These are phyloP conservation scores for Cercospora sp. DNA, from an alignment of 2,329 filamentous ascomycete species.

Conservation along the genomic window DNA sequence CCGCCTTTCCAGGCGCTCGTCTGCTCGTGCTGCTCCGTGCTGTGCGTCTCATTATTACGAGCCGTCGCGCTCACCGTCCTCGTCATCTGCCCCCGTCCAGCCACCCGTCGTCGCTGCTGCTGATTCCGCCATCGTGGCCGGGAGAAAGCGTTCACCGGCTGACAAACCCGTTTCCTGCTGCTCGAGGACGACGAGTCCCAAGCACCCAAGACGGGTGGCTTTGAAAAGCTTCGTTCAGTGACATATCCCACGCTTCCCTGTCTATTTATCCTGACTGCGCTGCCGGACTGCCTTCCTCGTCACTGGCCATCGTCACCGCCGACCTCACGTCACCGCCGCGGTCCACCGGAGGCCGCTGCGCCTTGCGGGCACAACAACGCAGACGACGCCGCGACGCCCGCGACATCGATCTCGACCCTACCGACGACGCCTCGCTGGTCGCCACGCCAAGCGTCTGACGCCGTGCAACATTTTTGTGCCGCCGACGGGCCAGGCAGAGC, in stretches of 20 bases:
- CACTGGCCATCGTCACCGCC: background rate
- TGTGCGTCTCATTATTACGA: background rate
- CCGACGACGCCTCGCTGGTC: background rate
- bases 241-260: slow-evolving; percentile 5
- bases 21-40: background rate
- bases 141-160: background rate
- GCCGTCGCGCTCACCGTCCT: background rate
- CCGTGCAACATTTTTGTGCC: slow-evolving; percentile 1
- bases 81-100: background rate
- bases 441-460: slow-evolving; percentile 3
- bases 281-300: background rate
- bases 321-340: slow-evolving; percentile 4
- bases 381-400: background rate
- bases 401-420: background rate
- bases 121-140: background rate
- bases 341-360: slow-evolving; percentile 2
- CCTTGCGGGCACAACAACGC: background rate
- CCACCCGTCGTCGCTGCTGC: background rate
- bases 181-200: slow-evolving; percentile 4
- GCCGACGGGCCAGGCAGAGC: background rate
- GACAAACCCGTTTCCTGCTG: slow-evolving; percentile 5
- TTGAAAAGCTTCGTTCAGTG: background rate
- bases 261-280: background rate
- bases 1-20: background rate
- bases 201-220: slow-evolving; percentile 5